phyloP scores from a whole-genome alignment of 164 flowering plant genomes.

The Euptelea pleiosperma region DNA sequence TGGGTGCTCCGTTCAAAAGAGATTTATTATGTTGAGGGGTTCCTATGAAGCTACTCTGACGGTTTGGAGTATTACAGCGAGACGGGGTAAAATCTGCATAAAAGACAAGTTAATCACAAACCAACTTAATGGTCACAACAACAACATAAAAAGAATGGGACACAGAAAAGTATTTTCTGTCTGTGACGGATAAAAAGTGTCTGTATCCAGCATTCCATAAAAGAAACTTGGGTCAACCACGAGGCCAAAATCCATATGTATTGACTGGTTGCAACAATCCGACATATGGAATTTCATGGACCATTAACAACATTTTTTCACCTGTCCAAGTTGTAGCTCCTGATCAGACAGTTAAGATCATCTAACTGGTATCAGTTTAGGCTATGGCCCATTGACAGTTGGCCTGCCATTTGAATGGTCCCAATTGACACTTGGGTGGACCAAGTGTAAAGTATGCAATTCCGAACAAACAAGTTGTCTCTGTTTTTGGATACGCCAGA shows the following conservation, averaged over 20 bases:
- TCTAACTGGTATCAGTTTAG: too few relatives aligned
- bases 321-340: too few relatives aligned
- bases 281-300: too few relatives aligned
- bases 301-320: too few relatives aligned
- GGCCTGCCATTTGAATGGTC: too few relatives aligned
- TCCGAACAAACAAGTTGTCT: too few relatives aligned
- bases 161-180: background rate
- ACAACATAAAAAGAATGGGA: background rate
- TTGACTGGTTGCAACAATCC: too few relatives aligned
- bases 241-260: background rate
- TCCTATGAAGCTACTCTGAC: conserved; percentile 27
- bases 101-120: background rate
- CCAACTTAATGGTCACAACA: background rate
- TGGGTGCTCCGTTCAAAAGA: conserved; percentile 16
- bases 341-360: too few relatives aligned
- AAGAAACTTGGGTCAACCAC: background rate
- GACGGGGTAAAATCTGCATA: conserved; percentile 82
- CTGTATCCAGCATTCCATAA: background rate
- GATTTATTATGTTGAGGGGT: conserved; percentile 33
- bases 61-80: conserved; percentile 59
- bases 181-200: background rate
- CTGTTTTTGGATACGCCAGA: too few relatives aligned
- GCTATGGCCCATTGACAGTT: too few relatives aligned
- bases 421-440: too few relatives aligned
- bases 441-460: too few relatives aligned